phyloP scores from a whole-genome alignment of 2,329 filamentous ascomycete species.

The Phaeosphaeria sp. region DNA sequence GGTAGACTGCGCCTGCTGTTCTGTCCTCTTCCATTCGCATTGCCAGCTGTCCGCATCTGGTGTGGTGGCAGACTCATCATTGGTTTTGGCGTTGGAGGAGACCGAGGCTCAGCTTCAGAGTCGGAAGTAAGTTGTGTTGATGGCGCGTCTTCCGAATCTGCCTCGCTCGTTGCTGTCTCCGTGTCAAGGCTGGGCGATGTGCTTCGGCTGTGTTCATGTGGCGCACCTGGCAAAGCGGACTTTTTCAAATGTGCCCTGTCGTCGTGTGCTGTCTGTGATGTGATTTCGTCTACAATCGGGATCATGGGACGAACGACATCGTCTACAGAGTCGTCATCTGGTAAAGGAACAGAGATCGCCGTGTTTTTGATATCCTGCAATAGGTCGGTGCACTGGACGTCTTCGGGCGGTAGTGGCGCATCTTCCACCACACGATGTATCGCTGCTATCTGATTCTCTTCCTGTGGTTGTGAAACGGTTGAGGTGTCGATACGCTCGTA shows the following conservation, averaged over 20 bases:
- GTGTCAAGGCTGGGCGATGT: background rate
- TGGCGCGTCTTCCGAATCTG: slow-evolving; percentile 28
- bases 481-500: slow-evolving; percentile 71
- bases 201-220: background rate
- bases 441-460: background rate
- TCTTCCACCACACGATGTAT: slow-evolving; percentile 9
- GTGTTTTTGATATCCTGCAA: slow-evolving; percentile 10
- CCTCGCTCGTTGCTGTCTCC: slow-evolving; percentile 27
- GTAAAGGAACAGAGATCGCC: slow-evolving; percentile 19
- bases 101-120: slow-evolving; percentile 10
- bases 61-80: slow-evolving; percentile 22
- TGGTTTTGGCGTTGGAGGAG: slow-evolving; percentile 13
- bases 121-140: slow-evolving; percentile 34
- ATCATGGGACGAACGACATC: slow-evolving; percentile 8
- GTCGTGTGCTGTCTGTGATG: background rate
- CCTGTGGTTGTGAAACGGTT: slow-evolving; percentile 39
- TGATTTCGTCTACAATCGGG: background rate
- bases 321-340: slow-evolving; percentile 24
- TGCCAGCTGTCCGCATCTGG: slow-evolving; percentile 38
- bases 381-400: background rate
- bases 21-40: slow-evolving; percentile 15
- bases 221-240: background rate
- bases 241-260: background rate
- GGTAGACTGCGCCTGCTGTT: slow-evolving; percentile 28
- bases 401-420: slow-evolving; percentile 27